phyloP scores from a whole-genome alignment of 257 asterid genomes.

The Striga asiatica region DNA sequence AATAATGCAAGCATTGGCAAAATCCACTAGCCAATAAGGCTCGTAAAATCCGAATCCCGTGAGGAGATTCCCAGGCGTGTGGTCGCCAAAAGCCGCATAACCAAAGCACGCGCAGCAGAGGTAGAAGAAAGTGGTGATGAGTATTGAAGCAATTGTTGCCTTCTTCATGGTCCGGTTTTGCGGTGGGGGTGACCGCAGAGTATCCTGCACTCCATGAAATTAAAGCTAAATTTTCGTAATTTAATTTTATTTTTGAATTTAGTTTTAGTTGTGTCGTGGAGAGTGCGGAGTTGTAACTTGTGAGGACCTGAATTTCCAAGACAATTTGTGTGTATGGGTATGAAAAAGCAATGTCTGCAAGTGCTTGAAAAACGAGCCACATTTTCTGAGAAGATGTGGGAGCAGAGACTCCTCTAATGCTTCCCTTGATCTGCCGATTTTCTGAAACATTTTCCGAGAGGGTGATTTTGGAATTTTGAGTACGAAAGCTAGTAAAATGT shows the following conservation, averaged over 20 bases:
- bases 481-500: too few relatives aligned
- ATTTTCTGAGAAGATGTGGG: constrained; percentile 37
- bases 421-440: constrained; percentile 48
- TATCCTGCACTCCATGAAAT: constrained; percentile 33
- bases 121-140: constrained; percentile 55
- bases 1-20: constrained; percentile 60
- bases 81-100: constrained; percentile 66
- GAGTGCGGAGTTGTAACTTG: neutral
- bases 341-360: constrained; percentile 73
- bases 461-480: too few relatives aligned
- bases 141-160: constrained; percentile 34
- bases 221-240: neutral
- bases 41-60: constrained; percentile 68
- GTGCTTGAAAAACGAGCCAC: constrained; percentile 56
- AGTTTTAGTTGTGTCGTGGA: too few relatives aligned
- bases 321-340: constrained; percentile 58
- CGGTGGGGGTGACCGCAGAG: constrained; percentile 63
- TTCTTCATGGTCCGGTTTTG: constrained; percentile 60
- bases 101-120: constrained; percentile 60
- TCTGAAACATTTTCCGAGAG: too few relatives aligned
- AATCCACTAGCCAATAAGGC: constrained; percentile 63
- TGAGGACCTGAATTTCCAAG: constrained; percentile 55
- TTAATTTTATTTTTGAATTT: neutral
- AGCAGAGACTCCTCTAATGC: constrained; percentile 41
- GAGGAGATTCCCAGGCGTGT: constrained; percentile 62